These are phyloP conservation scores for Cryptococcus sp. DNA, from an alignment of 1,284 basidiomycete genomes.

Conservation along the genomic window DNA sequence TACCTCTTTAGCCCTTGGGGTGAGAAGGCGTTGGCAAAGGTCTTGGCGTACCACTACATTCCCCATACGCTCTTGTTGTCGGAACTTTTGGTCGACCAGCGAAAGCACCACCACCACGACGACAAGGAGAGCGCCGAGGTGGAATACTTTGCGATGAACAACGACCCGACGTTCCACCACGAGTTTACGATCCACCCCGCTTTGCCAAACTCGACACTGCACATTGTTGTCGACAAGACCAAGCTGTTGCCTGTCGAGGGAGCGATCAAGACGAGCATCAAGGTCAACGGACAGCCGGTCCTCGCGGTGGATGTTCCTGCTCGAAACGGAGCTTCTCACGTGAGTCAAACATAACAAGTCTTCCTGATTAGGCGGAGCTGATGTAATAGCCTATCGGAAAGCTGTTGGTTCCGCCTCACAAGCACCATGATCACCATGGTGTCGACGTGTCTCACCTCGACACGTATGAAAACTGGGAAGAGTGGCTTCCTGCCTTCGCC, in stretches of 20 bases:
- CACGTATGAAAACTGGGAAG: slow-evolving; percentile 60
- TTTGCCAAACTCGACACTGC: slow-evolving; percentile 51
- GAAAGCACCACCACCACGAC: slow-evolving; percentile 14
- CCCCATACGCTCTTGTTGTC: slow-evolving; percentile 56
- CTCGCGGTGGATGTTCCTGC: slow-evolving; percentile 54
- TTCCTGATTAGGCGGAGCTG: too few species aligned
- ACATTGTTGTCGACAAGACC: slow-evolving; percentile 54
- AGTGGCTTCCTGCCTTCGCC: slow-evolving; percentile 40
- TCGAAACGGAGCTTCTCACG: slow-evolving; percentile 60
- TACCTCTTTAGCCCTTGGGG: slow-evolving; percentile 69
- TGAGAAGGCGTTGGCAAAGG: slow-evolving; percentile 54
- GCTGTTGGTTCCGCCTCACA: slow-evolving; percentile 53
- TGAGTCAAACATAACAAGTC: slow-evolving; percentile 7
- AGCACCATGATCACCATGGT: slow-evolving; percentile 36
- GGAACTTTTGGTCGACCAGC: slow-evolving; percentile 49
- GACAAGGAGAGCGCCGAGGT: slow-evolving; percentile 9
- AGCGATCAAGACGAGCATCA: slow-evolving; percentile 49
- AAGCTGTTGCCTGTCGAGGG: slow-evolving; percentile 46
- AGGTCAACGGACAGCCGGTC: slow-evolving; percentile 54
- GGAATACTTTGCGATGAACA: slow-evolving; percentile 7
- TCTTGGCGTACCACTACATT: slow-evolving; percentile 63
- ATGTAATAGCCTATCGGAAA: slow-evolving; percentile 52
- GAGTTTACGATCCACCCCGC: slow-evolving; percentile 53
- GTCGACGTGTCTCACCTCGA: slow-evolving; percentile 36
- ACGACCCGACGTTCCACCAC: slow-evolving; percentile 49